These are phyloP conservation scores for Botrytis aclada DNA, from an alignment of 2,329 filamentous ascomycete species.

Conservation along the genomic window DNA sequence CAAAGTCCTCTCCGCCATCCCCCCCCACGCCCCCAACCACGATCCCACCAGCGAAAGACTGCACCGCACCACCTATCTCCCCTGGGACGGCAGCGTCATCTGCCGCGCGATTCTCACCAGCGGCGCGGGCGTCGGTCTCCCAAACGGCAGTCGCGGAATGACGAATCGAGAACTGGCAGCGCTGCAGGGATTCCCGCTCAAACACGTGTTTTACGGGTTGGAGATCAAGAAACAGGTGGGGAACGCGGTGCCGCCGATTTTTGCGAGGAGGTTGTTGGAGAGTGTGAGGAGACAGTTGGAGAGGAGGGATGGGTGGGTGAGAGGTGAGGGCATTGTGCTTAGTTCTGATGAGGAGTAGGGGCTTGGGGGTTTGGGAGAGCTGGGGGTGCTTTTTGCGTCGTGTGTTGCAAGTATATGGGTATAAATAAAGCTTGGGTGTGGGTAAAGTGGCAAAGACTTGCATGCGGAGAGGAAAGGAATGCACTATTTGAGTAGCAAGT, in stretches of 20 bases:
- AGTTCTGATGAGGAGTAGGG: conserved; percentile 5
- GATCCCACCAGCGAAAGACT: conserved; percentile 22
- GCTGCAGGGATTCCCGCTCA: conserved; percentile 64
- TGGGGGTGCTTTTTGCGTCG: not conserved
- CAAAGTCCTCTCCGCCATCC: conserved; percentile 29
- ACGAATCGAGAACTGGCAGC: conserved; percentile 65
- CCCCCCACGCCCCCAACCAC: conserved; percentile 42
- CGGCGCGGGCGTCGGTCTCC: conserved; percentile 59
- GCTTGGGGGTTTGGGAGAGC: not conserved
- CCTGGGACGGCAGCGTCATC: conserved; percentile 47
- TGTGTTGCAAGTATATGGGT: not conserved
- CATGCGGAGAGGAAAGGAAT: not conserved
- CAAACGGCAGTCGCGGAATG: conserved; percentile 57
- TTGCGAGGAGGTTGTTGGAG: conserved; percentile 42
- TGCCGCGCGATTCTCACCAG: conserved; percentile 60
- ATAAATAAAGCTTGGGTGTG: too few species aligned
- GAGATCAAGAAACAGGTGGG: conserved; percentile 65
- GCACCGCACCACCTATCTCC: conserved; percentile 4
- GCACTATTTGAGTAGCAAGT: not conserved
- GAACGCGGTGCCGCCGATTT: conserved; percentile 69
- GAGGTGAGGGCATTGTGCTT: not conserved
- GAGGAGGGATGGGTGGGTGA: conserved; percentile 12
- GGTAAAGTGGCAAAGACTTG: not conserved
- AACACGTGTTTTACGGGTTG: conserved; percentile 51
- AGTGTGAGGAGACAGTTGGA: conserved; percentile 21